phyloP scores from a whole-genome alignment of 2,329 filamentous ascomycete species.

The Eutypella sp. region DNA sequence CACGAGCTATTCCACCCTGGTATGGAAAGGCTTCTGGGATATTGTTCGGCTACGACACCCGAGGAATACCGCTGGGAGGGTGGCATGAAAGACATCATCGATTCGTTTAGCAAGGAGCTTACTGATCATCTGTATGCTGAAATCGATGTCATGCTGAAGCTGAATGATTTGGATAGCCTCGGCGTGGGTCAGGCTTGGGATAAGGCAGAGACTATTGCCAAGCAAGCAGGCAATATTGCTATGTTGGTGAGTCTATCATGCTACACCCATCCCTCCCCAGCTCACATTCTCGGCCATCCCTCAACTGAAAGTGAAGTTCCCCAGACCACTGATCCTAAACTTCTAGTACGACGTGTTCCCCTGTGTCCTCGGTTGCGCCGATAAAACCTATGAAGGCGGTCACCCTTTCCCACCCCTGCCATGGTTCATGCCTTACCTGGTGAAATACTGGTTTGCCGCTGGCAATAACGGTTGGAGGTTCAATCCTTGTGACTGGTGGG shows the following conservation, averaged over 20 bases:
- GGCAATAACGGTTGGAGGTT: conserved; percentile 24
- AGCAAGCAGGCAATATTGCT: conserved; percentile 9
- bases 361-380: conserved; percentile 15
- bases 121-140: conserved; percentile 25
- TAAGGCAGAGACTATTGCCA: conserved; percentile 11
- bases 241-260: conserved; percentile 9
- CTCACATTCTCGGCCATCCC: background rate
- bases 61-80: conserved; percentile 19
- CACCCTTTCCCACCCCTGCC: conserved; percentile 19
- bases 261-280: background rate
- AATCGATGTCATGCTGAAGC: conserved; percentile 20
- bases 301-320: background rate
- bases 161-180: conserved; percentile 16
- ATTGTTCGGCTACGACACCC: conserved; percentile 16
- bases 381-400: conserved; percentile 22
- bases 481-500: conserved; percentile 22
- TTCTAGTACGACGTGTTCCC: conserved; percentile 17
- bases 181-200: conserved; percentile 11
- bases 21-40: conserved; percentile 22
- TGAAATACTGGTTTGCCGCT: conserved; percentile 19
- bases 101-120: conserved; percentile 16
- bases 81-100: conserved; percentile 20
- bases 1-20: conserved; percentile 28
- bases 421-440: conserved; percentile 15
- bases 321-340: background rate